A percentile compares a stretch with the other conserved stretches of the same genome.
Conservation (phyloP, 768 basidiomycete species). For the Leucogyrophana mollusca region DNA sequence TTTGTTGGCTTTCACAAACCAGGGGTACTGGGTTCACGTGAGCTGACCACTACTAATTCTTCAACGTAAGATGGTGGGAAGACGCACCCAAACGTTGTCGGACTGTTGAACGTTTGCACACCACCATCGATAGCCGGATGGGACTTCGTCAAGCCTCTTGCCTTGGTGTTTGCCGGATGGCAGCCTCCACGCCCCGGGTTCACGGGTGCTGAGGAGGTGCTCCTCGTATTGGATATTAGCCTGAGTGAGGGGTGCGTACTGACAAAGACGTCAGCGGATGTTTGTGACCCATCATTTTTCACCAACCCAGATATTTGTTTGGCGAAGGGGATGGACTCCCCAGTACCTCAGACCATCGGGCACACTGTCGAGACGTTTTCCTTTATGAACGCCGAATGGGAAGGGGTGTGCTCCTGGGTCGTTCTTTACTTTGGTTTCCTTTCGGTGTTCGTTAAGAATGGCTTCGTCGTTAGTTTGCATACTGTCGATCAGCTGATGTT, state of each 20-base stretch:
- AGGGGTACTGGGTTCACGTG: constrained; percentile 10
- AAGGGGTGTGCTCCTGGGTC: background rate
- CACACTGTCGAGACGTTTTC: constrained; percentile 2
- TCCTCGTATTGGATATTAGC: constrained; percentile 15
- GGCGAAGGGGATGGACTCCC: background rate
- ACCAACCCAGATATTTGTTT: constrained; percentile 13
- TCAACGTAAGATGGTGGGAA: no score
- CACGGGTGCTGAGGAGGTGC: constrained; percentile 6
- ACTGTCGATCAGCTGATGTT: no score
- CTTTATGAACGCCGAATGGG: constrained; percentile 3
- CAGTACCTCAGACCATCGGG: constrained; percentile 5
- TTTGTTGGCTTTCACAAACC: constrained; percentile 12
- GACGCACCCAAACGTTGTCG: constrained; percentile 6
- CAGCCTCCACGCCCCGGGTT: constrained; percentile 9
- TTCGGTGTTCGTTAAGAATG: no score
- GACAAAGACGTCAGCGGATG: background rate
- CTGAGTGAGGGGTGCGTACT: constrained; percentile 8
- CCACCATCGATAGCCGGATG: constrained; percentile 13
- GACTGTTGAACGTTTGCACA: constrained; percentile 4
- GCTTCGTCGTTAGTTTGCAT: no score
- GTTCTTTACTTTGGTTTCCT: no score
- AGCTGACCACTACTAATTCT: no score
- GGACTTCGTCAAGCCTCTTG: constrained; percentile 10
- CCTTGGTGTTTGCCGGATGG: constrained; percentile 3
- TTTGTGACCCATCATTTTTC: no score